Evolutionary conservation across 2,329 filamentous ascomycete genomes (phyloP), one percentile per base, ranked within the genome.

Genomic region (Rhynchosporium agropyri): DNA sequence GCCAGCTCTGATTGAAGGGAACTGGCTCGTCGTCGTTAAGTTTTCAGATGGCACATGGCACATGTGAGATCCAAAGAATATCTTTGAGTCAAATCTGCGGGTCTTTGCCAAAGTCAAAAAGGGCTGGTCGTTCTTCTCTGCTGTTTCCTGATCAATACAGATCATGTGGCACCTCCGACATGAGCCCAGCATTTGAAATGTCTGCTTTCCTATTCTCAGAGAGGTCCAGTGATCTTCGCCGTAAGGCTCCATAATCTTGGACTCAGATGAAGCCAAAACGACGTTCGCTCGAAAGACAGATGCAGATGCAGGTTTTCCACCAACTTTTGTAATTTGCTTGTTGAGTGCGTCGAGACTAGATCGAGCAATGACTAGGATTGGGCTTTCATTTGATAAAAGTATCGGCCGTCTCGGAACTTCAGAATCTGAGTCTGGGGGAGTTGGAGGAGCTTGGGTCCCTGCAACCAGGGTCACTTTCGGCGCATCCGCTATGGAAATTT

Each of bases 91-190:
- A 67, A 91, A 87, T 62, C 91, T 85, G 69, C 95, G 84, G 10
- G 91, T 96, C 79, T 96, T 97, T 1, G 90, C 89, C 63, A 99
- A 78, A 0, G 92, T 97, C 3, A 90, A 84, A 73, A 95, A 96
- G 0, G 95, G 95, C 75, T 98, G 95, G 66, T 92, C 86, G 67
- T 87, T 86, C 74, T 87, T 90, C 66, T 86, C 82, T 0, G 87
- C 92, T 12, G 89, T 97, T 53, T 86, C 80, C 75, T 97, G 95
- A 72, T 99, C 88, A 51, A 98, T 86, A 74, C 94, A 97, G 9
- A 99, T 89, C 93, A 99, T 98, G 75, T 97, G 92, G 70, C 95
- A 99, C 63, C 95, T 81, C 64, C 92, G 85, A 72, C 95, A 99
- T 3, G 90, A 85, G 0, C 93, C 94, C 4, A 98, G 78, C 71